phyloP scores from a whole-genome alignment of 2,329 filamentous ascomycete genomes.

The Cordyceps pruinosa region DNA sequence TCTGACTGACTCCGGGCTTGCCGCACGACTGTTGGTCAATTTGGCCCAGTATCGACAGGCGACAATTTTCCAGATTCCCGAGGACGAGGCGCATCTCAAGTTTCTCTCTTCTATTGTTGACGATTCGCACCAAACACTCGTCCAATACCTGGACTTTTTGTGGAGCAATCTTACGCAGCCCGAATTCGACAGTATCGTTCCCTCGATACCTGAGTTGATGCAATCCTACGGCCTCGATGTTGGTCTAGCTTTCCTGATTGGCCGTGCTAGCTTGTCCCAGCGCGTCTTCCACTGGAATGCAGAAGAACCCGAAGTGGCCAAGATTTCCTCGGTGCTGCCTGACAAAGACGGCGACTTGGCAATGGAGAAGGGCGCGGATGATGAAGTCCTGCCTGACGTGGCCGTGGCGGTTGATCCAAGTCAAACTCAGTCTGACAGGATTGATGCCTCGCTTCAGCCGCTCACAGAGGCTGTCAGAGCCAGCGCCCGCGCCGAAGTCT shows the following conservation, averaged over 20 bases:
- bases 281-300: constrained; percentile 45
- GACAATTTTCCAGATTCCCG: constrained; percentile 69
- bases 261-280: constrained; percentile 64
- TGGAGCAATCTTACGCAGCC: constrained; percentile 68
- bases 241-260: constrained; percentile 77
- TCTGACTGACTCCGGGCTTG: constrained; percentile 69
- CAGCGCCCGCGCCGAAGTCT: constrained; percentile 55
- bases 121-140: constrained; percentile 77
- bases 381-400: constrained; percentile 21
- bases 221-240: constrained; percentile 72
- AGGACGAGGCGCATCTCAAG: constrained; percentile 76
- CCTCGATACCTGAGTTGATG: constrained; percentile 67
- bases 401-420: constrained; percentile 25
- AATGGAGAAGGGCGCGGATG: constrained; percentile 35
- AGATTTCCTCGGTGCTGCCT: constrained; percentile 22
- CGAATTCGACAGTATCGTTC: constrained; percentile 73
- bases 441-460: constrained; percentile 49
- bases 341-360: constrained; percentile 53
- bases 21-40: constrained; percentile 76
- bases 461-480: constrained; percentile 63
- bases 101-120: constrained; percentile 82
- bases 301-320: constrained; percentile 28
- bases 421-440: constrained; percentile 18
- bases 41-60: constrained; percentile 85
- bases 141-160: constrained; percentile 84